These are phyloP conservation scores for Aspergillus novofumigatus DNA, from an alignment of 2,329 filamentous ascomycete genomes.

Conservation along the genomic window DNA sequence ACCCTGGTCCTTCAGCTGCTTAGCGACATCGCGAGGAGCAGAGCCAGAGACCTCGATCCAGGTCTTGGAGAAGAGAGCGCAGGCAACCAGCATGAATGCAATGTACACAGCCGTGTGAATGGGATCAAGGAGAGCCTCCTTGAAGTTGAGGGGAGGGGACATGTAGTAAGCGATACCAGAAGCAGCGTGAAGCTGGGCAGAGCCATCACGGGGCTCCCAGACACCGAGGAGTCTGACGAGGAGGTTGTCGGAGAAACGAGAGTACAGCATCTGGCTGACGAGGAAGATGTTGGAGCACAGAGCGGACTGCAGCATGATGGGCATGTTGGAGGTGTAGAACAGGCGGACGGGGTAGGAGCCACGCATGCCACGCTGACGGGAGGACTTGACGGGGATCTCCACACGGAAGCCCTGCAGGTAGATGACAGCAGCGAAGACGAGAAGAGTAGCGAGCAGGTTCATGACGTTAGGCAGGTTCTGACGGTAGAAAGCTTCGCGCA, in stretches of 20 bases:
- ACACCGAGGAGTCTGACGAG: conserved; percentile 95
- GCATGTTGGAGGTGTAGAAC: conserved; percentile 99
- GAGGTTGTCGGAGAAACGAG: conserved; percentile 97
- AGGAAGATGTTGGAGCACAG: conserved; percentile 99
- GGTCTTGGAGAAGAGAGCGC: conserved; percentile 98
- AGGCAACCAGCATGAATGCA: conserved; percentile 95
- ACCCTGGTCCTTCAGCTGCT: conserved; percentile 99
- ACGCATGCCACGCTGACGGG: conserved; percentile 96
- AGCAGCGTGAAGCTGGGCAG: conserved; percentile 87
- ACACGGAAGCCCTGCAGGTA: conserved; percentile 99
- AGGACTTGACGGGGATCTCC: conserved; percentile 99
- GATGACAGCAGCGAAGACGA: conserved; percentile 96
- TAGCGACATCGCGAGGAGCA: conserved; percentile 94
- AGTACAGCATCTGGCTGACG: conserved; percentile 99
- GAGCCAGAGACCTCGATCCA: conserved; percentile 99
- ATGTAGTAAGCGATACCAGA: conserved; percentile 99
- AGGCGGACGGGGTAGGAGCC: conserved; percentile 97
- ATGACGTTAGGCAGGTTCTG: conserved; percentile 99
- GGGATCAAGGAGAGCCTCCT: conserved; percentile 91
- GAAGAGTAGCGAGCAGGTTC: conserved; percentile 90
- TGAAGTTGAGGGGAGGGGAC: conserved; percentile 97
- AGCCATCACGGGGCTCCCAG: conserved; percentile 94
- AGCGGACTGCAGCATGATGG: conserved; percentile 99
- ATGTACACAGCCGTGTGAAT: conserved; percentile 96
- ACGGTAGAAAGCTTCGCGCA: conserved; percentile 97